Evolutionary conservation across 106 monocot species (phyloP).

Genomic region (Dendrobium nobile): DNA sequence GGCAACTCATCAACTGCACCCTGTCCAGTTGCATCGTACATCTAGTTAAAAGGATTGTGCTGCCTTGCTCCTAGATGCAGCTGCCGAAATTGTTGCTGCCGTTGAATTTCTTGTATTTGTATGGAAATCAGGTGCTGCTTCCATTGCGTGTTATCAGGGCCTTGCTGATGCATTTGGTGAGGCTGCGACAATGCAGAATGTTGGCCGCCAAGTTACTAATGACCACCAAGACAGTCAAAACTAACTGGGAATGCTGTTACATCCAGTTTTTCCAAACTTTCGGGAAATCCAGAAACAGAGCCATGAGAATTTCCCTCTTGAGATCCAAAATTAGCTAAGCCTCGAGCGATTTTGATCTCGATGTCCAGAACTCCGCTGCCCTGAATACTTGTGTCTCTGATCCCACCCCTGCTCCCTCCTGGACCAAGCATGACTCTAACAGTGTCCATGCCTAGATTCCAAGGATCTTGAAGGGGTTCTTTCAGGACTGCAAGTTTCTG

Average conservation of each 20-base stretch:
- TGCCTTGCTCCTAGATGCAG: conserved; percentile 40
- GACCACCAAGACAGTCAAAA: conserved; percentile 25
- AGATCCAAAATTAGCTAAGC: not conserved
- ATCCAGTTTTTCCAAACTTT: conserved; percentile 15
- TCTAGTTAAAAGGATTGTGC: conserved; percentile 31
- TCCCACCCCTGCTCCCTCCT: too few relatives aligned
- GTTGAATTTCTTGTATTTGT: conserved; percentile 57
- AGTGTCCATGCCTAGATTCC: too few relatives aligned
- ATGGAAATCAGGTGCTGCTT: conserved; percentile 47
- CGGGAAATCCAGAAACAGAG: conserved; percentile 11
- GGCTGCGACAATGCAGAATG: conserved; percentile 20
- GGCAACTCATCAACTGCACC: conserved; percentile 21
- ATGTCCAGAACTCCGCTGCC: too few relatives aligned
- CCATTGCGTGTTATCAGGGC: conserved; percentile 41
- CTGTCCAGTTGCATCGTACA: conserved; percentile 28
- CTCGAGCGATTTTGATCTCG: too few relatives aligned
- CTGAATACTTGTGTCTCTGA: too few relatives aligned
- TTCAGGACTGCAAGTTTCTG: too few relatives aligned
- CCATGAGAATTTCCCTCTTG: conserved; percentile 16
- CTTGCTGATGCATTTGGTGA: conserved; percentile 26
- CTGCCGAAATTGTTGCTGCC: conserved; percentile 62
- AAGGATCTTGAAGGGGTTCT: too few relatives aligned
- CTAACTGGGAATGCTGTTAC: conserved; percentile 16
- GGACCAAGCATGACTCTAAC: too few relatives aligned
- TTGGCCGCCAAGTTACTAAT: conserved; percentile 25